Evolutionary conservation across 2,329 filamentous ascomycete genomes (phyloP).

Genomic region (Dissoconium aciculare): DNA sequence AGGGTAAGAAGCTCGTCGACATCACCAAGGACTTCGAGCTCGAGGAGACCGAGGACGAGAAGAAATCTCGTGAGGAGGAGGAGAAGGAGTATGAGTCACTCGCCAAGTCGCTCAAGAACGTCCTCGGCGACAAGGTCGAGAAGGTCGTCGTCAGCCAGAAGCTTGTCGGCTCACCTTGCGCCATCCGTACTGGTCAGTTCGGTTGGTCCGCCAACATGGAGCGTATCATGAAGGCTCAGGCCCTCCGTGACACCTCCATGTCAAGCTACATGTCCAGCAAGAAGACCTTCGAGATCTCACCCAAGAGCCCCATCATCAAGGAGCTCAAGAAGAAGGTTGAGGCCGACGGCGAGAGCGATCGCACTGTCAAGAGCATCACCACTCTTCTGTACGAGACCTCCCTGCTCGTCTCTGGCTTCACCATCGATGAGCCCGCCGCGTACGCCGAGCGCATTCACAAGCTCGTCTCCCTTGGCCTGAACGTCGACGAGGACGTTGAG

Average conservation of each 20-base stretch:
- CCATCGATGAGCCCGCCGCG: constrained; percentile 93
- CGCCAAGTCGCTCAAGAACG: constrained; percentile 96
- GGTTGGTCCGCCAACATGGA: constrained; percentile 99
- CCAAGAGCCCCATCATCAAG: constrained; percentile 92
- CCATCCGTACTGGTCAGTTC: constrained; percentile 98
- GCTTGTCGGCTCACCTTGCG: constrained; percentile 83
- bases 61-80: constrained; percentile 83
- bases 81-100: constrained; percentile 97
- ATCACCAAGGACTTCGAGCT: constrained; percentile 99
- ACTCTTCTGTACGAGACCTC: constrained; percentile 98
- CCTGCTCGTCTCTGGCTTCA: constrained; percentile 96
- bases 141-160: constrained; percentile 99
- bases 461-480: constrained; percentile 92
- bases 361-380: constrained; percentile 97
- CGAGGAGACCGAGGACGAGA: constrained; percentile 99
- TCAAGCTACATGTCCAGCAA: constrained; percentile 99
- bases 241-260: constrained; percentile 99
- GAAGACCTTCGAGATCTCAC: constrained; percentile 99
- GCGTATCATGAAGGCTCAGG: constrained; percentile 99
- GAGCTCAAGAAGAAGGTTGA: constrained; percentile 99
- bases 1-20: constrained; percentile 99
- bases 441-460: constrained; percentile 99
- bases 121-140: constrained; percentile 98
- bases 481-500: constrained; percentile 90
- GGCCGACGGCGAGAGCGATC: constrained; percentile 92